Evolutionary conservation across 2,329 filamentous ascomycete genomes (phyloP), one percentile per base, ranked within the genome.

Genomic region (Colletotrichum sp.): DNA sequence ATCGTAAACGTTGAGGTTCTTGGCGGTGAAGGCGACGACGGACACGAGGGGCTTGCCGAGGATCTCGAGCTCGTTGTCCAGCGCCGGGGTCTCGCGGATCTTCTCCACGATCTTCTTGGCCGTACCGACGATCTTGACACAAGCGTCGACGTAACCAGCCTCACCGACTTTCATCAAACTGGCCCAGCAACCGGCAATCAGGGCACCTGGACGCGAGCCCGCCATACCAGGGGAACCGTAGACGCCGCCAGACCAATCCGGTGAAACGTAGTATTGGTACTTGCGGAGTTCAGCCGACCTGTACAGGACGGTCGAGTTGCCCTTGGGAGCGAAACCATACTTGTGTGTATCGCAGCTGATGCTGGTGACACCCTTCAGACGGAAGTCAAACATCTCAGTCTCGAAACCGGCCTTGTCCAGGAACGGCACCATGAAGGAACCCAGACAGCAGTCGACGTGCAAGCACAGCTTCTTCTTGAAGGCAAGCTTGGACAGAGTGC

Each of bases 261-360:
- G 94, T 36, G 94, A 95, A 83, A 99, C 94, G 85, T 98, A 99
- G 89, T 99, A 99, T 86, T 99, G 97, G 85, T 98, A 96, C 73
- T 92, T 92, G 79, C 97, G 93, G 79, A 98, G 91, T 63, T 91
- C 87, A 38, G 93, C 90, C 61, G 92, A 94, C 80, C 97, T 95
- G 90, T 99, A 99, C 57, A 99, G 90, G 16, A 98, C 90, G 2
- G 96, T 97, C 68, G 94, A 97, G 90, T 98, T 99, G 79, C 97
- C 97, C 88, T 99, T 99, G 69, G 97, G 97, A 2, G 97, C 97
- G 83, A 99, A 99, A 48, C 97, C 97, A 84, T 99, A 99, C 85
- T 99, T 99, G 90, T 99, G 97, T 4, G 97, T 99, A 84, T 99
- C 97, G 84, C 96, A 98, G 79, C 93, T 96, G 84, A 99, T 99